Evolutionary conservation across 2,329 filamentous ascomycete species (phyloP), one percentile per base, ranked within the genome.

Genomic region (Pezizomycotina sp.): DNA sequence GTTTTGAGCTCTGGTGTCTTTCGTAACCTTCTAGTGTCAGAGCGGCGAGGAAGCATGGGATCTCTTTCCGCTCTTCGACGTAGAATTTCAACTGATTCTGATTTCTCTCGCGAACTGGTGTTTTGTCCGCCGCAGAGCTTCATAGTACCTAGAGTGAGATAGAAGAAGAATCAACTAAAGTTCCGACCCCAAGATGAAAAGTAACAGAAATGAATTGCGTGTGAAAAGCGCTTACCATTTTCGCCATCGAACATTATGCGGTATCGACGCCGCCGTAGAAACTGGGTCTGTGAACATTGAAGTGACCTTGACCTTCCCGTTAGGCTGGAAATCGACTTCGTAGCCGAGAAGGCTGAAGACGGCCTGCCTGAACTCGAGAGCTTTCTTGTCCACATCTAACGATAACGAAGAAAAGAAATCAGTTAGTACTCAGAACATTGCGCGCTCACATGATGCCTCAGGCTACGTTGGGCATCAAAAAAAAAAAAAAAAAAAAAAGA

Each of bases 311-410:
- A 93, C 91, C 52, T 92, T 86, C 26, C 89, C 89, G 56, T 92
- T 92, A n/a, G 84, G 83, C 55, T 93, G 77, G 56, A 98, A 95
- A 20, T 89, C 83, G 8, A 95, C 72, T 34, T 86, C 86, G 77
- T 84, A 98, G 1, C 89, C 89, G 0, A 98, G 67, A 1, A 92
- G 77, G 13, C 75, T 82, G 46, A 84, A 84, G 40, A 98, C 84
- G 20, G 84, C 82, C 59, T 95, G 83, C 31, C 91, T 81, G 61
- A 98, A 95, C 60, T 98, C 89, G 50, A 78, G 73, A 1, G 79
- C 83, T 57, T 95, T 98, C 48, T 77, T 0, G 71, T 71, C 78
- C 82, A 98, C 38, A 95, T 89, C 53, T 43, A 16, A 7, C 6
- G 15, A 12, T 14, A 12, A 21, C 18, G 8, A 21, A 5, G 14